These are phyloP conservation scores for Lichtheimia ramosa DNA, from an alignment of 371 early-diverging fungal genomes.

Conservation along the genomic window DNA sequence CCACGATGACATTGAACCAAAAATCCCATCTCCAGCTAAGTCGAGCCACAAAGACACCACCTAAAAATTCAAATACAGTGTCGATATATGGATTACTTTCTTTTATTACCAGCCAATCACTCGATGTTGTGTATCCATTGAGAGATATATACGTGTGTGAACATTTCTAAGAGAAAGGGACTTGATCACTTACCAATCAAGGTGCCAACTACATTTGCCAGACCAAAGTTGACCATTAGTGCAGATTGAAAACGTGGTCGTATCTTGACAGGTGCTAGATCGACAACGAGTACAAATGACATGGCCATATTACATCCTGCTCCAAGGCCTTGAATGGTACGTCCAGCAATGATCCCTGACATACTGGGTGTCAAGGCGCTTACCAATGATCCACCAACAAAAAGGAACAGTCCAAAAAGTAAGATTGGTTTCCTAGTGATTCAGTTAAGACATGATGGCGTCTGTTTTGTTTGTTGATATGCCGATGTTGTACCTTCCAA, in stretches of 20 bases:
- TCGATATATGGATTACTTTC: no score
- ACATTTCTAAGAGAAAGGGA: neutral
- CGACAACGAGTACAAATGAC: slow-evolving; percentile 77
- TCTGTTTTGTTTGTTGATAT: neutral
- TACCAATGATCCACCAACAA: slow-evolving; percentile 55
- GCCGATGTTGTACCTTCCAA: slow-evolving; percentile 13
- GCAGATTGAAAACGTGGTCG: slow-evolving; percentile 68
- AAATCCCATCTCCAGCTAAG: slow-evolving; percentile 78
- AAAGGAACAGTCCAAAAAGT: slow-evolving; percentile 47
- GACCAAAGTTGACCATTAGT: slow-evolving; percentile 62
- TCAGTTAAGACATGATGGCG: no score
- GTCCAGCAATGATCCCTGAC: slow-evolving; percentile 64
- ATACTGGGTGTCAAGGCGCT: slow-evolving; percentile 57
- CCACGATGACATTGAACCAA: slow-evolving; percentile 77
- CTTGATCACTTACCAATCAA: slow-evolving; percentile 32
- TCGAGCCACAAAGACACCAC: slow-evolving; percentile 69
- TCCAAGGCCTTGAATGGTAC: slow-evolving; percentile 74
- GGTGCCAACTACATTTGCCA: slow-evolving; percentile 75
- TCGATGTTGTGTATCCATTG: no score
- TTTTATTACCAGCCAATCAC: no score
- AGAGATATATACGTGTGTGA: no score
- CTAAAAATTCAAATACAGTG: slow-evolving; percentile 9
- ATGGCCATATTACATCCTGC: slow-evolving; percentile 70
- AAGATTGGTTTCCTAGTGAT: slow-evolving; percentile 43
- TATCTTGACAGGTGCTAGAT: slow-evolving; percentile 63